A percentile compares a stretch with the other conserved stretches of the same genome.
These are phyloP conservation scores for Neoboletus magnificus DNA, from an alignment of 768 basidiomycete genomes.

Conservation along the genomic window DNA sequence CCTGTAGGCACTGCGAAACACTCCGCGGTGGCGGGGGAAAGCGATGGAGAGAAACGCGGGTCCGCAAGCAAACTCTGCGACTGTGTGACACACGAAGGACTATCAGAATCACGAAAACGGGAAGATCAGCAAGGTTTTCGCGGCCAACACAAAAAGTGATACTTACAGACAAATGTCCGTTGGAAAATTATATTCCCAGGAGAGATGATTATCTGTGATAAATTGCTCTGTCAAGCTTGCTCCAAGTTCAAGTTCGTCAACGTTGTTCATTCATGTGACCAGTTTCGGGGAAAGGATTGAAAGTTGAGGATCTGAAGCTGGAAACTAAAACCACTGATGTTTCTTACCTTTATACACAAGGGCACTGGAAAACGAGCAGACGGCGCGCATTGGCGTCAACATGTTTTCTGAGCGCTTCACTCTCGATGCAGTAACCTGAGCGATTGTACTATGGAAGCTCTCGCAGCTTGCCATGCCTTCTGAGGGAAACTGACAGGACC, in stretches of 20 bases:
- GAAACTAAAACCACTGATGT: not conserved
- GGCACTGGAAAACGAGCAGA: not conserved
- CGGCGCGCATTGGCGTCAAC: not conserved
- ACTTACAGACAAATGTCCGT: conserved; percentile 1
- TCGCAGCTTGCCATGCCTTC: not conserved
- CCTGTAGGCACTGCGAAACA: not conserved
- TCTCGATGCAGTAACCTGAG: not conserved
- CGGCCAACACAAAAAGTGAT: not conserved
- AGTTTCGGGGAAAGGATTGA: not conserved
- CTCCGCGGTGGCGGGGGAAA: not conserved
- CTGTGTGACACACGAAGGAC: not conserved
- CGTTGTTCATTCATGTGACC: not conserved
- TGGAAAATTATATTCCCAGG: not conserved
- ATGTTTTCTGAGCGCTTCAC: fast-evolving
- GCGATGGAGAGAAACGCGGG: not conserved
- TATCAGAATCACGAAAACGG: not conserved
- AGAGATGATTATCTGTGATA: not conserved
- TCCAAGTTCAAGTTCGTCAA: not conserved
- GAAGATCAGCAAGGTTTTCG: not conserved
- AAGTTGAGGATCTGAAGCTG: not conserved
- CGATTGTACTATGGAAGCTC: not conserved
- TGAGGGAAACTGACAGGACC: not conserved
- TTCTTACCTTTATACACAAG: not conserved
- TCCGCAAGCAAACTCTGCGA: not conserved
- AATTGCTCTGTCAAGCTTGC: not conserved